These are phyloP conservation scores for Blastobotrys malaysiensis DNA, from an alignment of 1,139 yeast species.

Conservation along the genomic window DNA sequence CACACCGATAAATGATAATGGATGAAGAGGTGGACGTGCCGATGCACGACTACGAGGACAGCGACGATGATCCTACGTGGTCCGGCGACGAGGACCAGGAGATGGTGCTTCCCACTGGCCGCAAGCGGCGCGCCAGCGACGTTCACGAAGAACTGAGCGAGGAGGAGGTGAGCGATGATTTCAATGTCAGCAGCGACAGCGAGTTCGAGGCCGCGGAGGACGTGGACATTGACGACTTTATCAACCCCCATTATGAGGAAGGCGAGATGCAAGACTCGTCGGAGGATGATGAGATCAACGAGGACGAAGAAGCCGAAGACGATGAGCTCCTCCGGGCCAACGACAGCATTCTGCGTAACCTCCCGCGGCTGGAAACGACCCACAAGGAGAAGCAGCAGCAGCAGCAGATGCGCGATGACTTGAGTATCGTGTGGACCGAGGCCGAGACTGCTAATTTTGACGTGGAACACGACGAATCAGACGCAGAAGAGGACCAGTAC, in stretches of 20 bases:
- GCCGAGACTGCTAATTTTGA: not conserved
- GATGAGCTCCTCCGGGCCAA: constrained; percentile 2
- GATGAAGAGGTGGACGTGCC: not conserved
- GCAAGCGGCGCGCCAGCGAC: not conserved
- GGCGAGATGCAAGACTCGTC: not conserved
- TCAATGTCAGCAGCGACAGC: not conserved
- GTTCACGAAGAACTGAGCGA: not conserved
- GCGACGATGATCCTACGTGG: constrained; percentile 1
- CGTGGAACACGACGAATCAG: constrained; percentile 4
- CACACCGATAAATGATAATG: not conserved
- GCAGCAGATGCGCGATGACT: not conserved
- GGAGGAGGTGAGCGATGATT: not conserved
- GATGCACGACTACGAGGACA: not conserved
- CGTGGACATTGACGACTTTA: constrained; percentile 3
- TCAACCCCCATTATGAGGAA: not conserved
- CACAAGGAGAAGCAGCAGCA: not conserved
- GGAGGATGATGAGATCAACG: constrained; percentile 1
- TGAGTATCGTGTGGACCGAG: not conserved
- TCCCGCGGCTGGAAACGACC: not conserved
- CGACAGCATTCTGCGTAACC: constrained; percentile 1
- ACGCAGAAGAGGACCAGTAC: constrained; percentile 8
- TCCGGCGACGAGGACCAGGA: not conserved
- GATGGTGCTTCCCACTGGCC: not conserved
- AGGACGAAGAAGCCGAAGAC: constrained; percentile 12
- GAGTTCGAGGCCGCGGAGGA: not conserved